Evolutionary conservation across 1,139 yeast species (phyloP).

Genomic region (Kodamaea ohmeri): DNA sequence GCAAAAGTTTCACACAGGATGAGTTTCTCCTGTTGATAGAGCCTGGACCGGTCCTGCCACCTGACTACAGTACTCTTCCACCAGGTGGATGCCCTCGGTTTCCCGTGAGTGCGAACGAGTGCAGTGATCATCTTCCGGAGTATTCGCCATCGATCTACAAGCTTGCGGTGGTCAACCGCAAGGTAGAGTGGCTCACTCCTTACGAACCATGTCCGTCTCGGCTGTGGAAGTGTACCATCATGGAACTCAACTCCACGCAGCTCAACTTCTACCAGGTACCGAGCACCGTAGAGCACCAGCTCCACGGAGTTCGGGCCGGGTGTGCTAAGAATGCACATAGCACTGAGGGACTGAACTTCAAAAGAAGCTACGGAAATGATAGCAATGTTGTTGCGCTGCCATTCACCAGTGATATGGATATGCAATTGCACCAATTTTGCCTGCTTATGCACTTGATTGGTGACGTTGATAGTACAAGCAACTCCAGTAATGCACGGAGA

Average conservation of each 20-base stretch:
- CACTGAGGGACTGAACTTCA: background rate
- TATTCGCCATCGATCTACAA: slow-evolving; percentile 58
- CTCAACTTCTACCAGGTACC: slow-evolving; percentile 57
- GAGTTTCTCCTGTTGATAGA: slow-evolving; percentile 41
- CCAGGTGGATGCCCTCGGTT: slow-evolving; percentile 52
- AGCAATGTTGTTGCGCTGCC: slow-evolving; percentile 17
- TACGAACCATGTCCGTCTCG: slow-evolving; percentile 59
- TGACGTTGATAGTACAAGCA: too few species aligned
- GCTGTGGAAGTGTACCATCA: slow-evolving; percentile 60
- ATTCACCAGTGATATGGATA: slow-evolving; percentile 36
- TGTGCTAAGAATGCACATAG: slow-evolving; percentile 13
- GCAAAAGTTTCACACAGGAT: slow-evolving; percentile 11
- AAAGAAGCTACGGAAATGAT: background rate
- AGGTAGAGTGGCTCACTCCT: slow-evolving; percentile 66
- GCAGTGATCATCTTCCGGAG: slow-evolving; percentile 42
- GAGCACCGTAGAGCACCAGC: slow-evolving; percentile 29
- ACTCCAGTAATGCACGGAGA: too few species aligned
- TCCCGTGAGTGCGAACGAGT: slow-evolving; percentile 34
- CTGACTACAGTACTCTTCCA: slow-evolving; percentile 41
- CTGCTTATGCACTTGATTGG: slow-evolving; percentile 21
- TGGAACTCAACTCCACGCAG: slow-evolving; percentile 76
- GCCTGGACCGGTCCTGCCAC: slow-evolving; percentile 51
- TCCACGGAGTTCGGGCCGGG: slow-evolving; percentile 19
- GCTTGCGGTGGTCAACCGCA: slow-evolving; percentile 51
- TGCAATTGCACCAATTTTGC: slow-evolving; percentile 36